Conservation (phyloP, 768 basidiomycete species). For the Tephrocybe sp. region DNA sequence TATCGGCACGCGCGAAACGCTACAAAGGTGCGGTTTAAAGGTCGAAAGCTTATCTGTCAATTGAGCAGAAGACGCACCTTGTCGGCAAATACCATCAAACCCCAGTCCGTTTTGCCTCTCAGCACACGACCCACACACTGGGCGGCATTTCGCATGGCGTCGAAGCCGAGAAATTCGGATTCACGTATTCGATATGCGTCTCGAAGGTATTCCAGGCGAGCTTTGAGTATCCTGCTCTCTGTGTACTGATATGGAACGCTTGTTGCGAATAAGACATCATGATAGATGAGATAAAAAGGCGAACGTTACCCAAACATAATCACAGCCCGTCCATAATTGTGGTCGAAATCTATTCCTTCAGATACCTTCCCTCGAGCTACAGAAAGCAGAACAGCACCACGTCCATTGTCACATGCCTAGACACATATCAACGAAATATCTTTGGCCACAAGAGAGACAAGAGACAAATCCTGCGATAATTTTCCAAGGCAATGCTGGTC, state of each 20-base stretch:
- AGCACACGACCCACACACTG: slow-evolving; percentile 98
- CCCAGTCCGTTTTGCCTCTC: slow-evolving; percentile 99
- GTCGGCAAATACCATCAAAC: slow-evolving; percentile 98
- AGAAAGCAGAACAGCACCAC: slow-evolving; percentile 93
- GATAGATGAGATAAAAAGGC: background rate
- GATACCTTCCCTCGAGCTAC: slow-evolving; percentile 99
- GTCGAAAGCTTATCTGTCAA: background rate
- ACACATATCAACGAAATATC: slow-evolving; percentile 6
- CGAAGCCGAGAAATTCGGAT: slow-evolving; percentile 98
- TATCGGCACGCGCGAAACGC: slow-evolving; percentile 92
- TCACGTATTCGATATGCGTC: slow-evolving; percentile 98
- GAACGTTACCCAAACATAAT: slow-evolving; percentile 94
- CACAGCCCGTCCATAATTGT: slow-evolving; percentile 98
- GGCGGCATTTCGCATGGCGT: slow-evolving; percentile 98
- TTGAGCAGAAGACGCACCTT: slow-evolving; percentile 57
- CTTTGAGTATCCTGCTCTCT: slow-evolving; percentile 95
- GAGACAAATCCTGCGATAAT: slow-evolving; percentile 80
- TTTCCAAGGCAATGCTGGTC: slow-evolving; percentile 96
- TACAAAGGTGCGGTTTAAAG: slow-evolving; percentile 31
- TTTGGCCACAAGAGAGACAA: background rate
- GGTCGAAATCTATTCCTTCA: slow-evolving; percentile 99
- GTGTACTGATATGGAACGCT: slow-evolving; percentile 98
- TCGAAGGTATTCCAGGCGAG: slow-evolving; percentile 95
- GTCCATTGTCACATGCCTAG: slow-evolving; percentile 97
- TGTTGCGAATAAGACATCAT: slow-evolving; percentile 17